Evolutionary conservation across 179 eudicot species (phyloP).

Genomic region (Beta lomatogona): DNA sequence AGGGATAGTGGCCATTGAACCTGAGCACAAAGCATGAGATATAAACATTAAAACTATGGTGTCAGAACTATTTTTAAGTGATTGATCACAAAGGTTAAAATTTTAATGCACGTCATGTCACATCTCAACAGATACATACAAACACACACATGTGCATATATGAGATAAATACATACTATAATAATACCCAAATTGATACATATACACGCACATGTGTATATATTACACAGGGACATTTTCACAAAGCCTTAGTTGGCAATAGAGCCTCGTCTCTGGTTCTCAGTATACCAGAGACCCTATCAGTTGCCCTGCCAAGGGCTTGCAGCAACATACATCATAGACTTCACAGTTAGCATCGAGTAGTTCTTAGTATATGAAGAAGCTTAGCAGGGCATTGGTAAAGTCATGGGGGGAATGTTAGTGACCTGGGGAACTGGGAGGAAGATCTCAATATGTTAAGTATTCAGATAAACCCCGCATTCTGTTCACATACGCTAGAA

Average conservation of each 20-base stretch:
- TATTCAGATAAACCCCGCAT: too few relatives aligned
- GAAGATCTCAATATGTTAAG: background rate
- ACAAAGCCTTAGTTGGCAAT: background rate
- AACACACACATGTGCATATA: too few relatives aligned
- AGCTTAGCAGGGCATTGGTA: background rate
- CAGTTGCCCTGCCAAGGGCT: background rate
- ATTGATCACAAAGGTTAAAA: background rate
- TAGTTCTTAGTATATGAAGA: background rate
- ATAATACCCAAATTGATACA: too few relatives aligned
- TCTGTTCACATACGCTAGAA: too few relatives aligned
- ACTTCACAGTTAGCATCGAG: background rate
- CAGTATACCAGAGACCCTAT: background rate
- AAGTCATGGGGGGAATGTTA: background rate
- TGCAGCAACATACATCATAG: background rate
- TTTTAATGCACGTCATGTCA: background rate
- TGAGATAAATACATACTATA: too few relatives aligned
- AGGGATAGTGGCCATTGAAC: conserved; percentile 97
- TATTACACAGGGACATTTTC: background rate
- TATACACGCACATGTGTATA: background rate
- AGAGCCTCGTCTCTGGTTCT: background rate
- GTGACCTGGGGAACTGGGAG: background rate
- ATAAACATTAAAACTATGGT: conserved; percentile 4
- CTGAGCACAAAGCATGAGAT: conserved; percentile 46
- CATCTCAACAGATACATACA: background rate
- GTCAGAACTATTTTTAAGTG: background rate